Evolutionary conservation across 2,329 filamentous ascomycete species (phyloP).

Genomic region (Neonectria coccinea): DNA sequence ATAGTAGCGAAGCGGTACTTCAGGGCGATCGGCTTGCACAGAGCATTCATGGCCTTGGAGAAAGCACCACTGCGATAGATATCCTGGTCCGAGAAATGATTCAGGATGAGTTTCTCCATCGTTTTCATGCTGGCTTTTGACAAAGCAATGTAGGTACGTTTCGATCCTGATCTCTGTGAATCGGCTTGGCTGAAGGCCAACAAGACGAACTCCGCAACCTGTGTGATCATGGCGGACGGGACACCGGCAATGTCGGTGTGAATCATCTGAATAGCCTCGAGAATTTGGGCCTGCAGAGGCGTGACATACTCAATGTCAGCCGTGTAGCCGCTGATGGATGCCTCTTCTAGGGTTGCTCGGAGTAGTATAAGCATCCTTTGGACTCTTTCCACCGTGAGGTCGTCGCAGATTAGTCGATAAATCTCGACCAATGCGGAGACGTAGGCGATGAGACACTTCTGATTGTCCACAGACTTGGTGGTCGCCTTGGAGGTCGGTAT

Average conservation of each 20-base stretch:
- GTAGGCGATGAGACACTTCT: slow-evolving; percentile 88
- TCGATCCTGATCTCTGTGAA: slow-evolving; percentile 53
- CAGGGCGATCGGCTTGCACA: slow-evolving; percentile 76
- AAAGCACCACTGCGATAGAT: slow-evolving; percentile 79
- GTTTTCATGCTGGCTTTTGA: slow-evolving; percentile 84
- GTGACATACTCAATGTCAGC: slow-evolving; percentile 80
- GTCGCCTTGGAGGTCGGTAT: slow-evolving; percentile 63
- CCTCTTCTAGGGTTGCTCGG: slow-evolving; percentile 76
- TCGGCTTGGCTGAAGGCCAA: slow-evolving; percentile 70
- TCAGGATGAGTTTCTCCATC: slow-evolving; percentile 69
- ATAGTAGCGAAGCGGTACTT: slow-evolving; percentile 84
- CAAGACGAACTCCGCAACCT: slow-evolving; percentile 77
- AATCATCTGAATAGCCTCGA: slow-evolving; percentile 76
- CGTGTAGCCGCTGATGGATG: slow-evolving; percentile 74
- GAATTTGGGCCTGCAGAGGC: slow-evolving; percentile 75
- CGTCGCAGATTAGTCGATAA: slow-evolving; percentile 77
- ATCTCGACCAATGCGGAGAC: slow-evolving; percentile 80
- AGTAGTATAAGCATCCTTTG: slow-evolving; percentile 78
- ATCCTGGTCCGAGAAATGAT: slow-evolving; percentile 71
- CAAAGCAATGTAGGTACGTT: slow-evolving; percentile 88
- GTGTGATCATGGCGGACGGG: slow-evolving; percentile 74
- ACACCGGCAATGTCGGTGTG: slow-evolving; percentile 74
- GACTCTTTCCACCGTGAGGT: slow-evolving; percentile 72
- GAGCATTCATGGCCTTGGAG: slow-evolving; percentile 71
- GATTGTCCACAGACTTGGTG: slow-evolving; percentile 70